These are phyloP conservation scores for Aspergillus steynii DNA, from an alignment of 495 filamentous ascomycete species.

Conservation along the genomic window DNA sequence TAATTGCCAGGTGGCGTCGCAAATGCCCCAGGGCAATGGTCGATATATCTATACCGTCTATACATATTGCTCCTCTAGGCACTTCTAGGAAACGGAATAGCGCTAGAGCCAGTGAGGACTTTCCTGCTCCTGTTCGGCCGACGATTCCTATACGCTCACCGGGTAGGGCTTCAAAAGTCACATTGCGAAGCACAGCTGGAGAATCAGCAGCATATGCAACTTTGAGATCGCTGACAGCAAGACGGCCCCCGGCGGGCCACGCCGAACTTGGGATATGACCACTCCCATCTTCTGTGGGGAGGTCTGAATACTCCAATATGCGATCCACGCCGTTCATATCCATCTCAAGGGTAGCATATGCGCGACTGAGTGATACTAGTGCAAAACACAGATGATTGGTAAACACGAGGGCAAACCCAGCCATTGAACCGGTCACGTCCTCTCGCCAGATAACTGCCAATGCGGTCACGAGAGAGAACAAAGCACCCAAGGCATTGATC, in stretches of 20 bases:
- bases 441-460: constrained; percentile 53
- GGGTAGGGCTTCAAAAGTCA: constrained; percentile 31
- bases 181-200: constrained; percentile 50
- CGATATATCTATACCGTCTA: constrained; percentile 53
- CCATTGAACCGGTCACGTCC: constrained; percentile 62
- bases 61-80: constrained; percentile 39
- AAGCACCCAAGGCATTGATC: constrained; percentile 59
- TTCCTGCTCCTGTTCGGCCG: constrained; percentile 51
- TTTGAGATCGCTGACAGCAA: constrained; percentile 65
- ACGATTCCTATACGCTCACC: constrained; percentile 48
- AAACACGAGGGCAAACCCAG: constrained; percentile 65
- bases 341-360: constrained; percentile 52
- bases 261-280: constrained; percentile 55
- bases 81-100: constrained; percentile 52
- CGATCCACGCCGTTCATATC: constrained; percentile 74
- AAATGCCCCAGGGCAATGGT: constrained; percentile 43
- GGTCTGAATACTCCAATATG: constrained; percentile 67
- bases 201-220: too few relatives aligned
- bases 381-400: constrained; percentile 19
- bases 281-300: constrained; percentile 57
- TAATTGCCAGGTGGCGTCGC: constrained; percentile 47
- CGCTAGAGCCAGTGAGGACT: constrained; percentile 42
- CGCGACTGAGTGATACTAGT: constrained; percentile 31
- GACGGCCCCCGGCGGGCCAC: constrained; percentile 67
- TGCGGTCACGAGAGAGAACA: constrained; percentile 60